These are phyloP conservation scores for Jasminum sambac DNA, from an alignment of 257 asterid species.

Conservation along the genomic window DNA sequence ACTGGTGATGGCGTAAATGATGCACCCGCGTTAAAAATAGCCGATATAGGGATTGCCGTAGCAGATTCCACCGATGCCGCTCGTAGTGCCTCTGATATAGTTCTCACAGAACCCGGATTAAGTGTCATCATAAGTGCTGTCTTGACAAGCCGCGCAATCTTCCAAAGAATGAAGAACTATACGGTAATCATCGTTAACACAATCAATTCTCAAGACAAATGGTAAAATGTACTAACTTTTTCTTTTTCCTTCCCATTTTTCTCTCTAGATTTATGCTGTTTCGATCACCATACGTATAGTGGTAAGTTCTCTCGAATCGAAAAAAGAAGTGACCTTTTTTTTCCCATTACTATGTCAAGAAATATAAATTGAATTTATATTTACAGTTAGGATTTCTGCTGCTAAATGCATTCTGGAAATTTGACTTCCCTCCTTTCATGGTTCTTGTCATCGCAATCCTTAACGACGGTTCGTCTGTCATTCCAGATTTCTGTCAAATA, in stretches of 20 bases:
- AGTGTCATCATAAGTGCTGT: constrained; percentile 41
- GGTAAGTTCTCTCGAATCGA: constrained; percentile 30
- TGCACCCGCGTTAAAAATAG: constrained; percentile 37
- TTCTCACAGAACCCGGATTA: constrained; percentile 37
- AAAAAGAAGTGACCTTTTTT: background rate
- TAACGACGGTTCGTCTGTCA: constrained; percentile 30
- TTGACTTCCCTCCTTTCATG: constrained; percentile 43
- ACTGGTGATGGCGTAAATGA: constrained; percentile 44
- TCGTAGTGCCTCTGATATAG: constrained; percentile 40
- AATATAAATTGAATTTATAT: background rate
- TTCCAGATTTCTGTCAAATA: background rate
- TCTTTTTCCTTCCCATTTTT: constrained; percentile 7
- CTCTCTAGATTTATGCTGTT: constrained; percentile 39
- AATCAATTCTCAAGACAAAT: background rate
- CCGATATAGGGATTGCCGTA: constrained; percentile 43
- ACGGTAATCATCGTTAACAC: constrained; percentile 25
- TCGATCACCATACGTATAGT: constrained; percentile 41
- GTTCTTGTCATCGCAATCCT: constrained; percentile 41
- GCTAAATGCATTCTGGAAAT: constrained; percentile 31
- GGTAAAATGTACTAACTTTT: constrained; percentile 4
- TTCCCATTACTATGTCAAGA: background rate
- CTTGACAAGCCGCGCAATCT: constrained; percentile 39
- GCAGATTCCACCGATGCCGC: constrained; percentile 42
- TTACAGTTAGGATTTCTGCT: constrained; percentile 38
- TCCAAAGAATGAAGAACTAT: constrained; percentile 40